Evolutionary conservation across 352 stramenopile genomes (phyloP), one percentile per base, ranked within the genome.

Genomic region (Globisporangium ultimum): DNA sequence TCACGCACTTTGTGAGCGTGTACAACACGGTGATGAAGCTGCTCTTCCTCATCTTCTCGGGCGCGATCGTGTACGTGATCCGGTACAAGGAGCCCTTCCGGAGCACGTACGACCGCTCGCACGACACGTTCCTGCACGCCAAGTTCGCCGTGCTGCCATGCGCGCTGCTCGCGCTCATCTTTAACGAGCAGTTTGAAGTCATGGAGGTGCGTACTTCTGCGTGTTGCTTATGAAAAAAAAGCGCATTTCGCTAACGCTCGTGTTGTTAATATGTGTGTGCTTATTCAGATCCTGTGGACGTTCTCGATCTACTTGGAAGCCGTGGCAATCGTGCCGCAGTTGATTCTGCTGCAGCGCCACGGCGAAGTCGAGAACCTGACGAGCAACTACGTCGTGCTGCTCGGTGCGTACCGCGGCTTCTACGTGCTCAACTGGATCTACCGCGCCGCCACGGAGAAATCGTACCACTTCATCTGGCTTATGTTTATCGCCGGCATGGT

Each of bases 351-450:
- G 56, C 97, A 99, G 78, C 91, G 97, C 38, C 98, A 98, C 62
- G 87, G 95, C 50, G 97, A 99, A 75, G 95, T 99, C 9, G 97
- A 99, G 76, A 99, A 99, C 80, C 86, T 99, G 58, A 99, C 97
- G 48, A 91, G 95, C 51, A 98, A 99, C 76, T 99, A 99, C 74
- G 97, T 99, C 52, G 98, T 99, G 67, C 91, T 99, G 64, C 96
- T 99, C 55, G 97, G 97, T 53, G 80, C 90, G 48, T 99, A 99
- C 74, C 91, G 98, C 50, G 94, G 82, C 18, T 94, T 98, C 55
- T 99, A 99, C 80, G 97, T 99, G 65, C 71, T 99, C 22, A 99
- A 99, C 79, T 99, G 98, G 98, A 96, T 99, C 63, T 99, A 98
- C 63, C 87, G 97, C 47, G 93, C 95, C 13, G 94, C 97, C 46